phyloP scores from a whole-genome alignment of 2,329 filamentous ascomycete species.

The Colletotrichum somersetense region DNA sequence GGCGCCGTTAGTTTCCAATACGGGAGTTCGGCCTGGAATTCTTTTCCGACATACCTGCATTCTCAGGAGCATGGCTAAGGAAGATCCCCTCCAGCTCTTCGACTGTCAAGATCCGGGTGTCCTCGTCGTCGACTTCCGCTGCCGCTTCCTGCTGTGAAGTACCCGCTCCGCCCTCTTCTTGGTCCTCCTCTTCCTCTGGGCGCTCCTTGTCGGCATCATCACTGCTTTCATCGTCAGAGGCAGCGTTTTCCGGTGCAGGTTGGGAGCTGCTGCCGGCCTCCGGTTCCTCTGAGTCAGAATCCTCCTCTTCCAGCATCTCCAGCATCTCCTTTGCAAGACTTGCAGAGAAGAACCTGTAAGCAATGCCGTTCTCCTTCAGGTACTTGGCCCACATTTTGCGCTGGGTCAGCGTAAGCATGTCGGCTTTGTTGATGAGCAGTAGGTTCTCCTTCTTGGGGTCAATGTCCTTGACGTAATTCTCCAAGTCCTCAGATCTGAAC shows the following conservation, averaged over 20 bases:
- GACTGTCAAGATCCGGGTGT: slow-evolving; percentile 87
- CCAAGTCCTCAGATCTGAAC: slow-evolving; percentile 94
- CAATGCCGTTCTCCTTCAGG: slow-evolving; percentile 83
- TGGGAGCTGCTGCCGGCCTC: slow-evolving; percentile 47
- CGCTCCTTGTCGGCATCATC: slow-evolving; percentile 57
- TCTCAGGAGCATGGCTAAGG: slow-evolving; percentile 74
- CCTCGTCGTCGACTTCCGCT: slow-evolving; percentile 62
- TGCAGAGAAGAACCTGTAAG: slow-evolving; percentile 97
- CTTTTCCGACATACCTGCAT: slow-evolving; percentile 58
- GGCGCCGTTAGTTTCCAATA: slow-evolving; percentile 33
- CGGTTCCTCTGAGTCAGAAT: slow-evolving; percentile 44
- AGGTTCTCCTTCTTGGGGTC: slow-evolving; percentile 90
- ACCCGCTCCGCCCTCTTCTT: slow-evolving; percentile 53
- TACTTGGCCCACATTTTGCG: slow-evolving; percentile 87
- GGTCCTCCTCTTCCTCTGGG: slow-evolving; percentile 43
- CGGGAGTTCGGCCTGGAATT: not conserved
- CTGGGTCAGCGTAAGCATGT: slow-evolving; percentile 96
- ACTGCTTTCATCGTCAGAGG: slow-evolving; percentile 58
- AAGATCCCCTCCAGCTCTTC: slow-evolving; percentile 94
- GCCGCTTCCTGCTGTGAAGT: slow-evolving; percentile 51
- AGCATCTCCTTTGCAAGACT: slow-evolving; percentile 90
- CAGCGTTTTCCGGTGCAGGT: slow-evolving; percentile 42
- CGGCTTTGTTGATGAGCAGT: slow-evolving; percentile 96
- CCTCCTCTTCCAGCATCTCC: slow-evolving; percentile 71
- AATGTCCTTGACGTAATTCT: slow-evolving; percentile 93